Evolutionary conservation across 495 filamentous ascomycete species (phyloP).

Genomic region (Penicillium nucicola): DNA sequence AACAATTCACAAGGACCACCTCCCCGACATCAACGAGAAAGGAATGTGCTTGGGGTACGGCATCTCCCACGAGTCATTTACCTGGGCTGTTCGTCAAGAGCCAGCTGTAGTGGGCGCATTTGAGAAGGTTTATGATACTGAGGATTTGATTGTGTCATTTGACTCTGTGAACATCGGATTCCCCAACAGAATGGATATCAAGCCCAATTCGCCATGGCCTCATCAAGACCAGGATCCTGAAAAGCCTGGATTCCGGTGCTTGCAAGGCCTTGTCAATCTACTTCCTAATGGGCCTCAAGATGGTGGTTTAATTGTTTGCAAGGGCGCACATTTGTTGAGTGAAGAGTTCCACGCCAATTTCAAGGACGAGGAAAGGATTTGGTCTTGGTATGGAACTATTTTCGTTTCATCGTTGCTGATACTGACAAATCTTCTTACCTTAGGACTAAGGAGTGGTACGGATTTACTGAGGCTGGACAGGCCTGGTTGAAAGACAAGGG

Average conservation of each 20-base stretch:
- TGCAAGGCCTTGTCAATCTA: constrained; percentile 40
- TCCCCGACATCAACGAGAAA: constrained; percentile 34
- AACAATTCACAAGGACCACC: constrained; percentile 25
- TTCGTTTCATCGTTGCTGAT: constrained; percentile 6
- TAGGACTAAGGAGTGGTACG: constrained; percentile 30
- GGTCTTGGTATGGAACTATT: constrained; percentile 21
- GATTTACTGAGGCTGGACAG: constrained; percentile 23
- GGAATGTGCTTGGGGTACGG: constrained; percentile 33
- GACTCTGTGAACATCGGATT: constrained; percentile 33
- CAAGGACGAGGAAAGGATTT: constrained; percentile 23
- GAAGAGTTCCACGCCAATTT: constrained; percentile 27
- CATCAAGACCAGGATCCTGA: constrained; percentile 39
- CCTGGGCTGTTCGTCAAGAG: constrained; percentile 31
- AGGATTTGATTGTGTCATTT: constrained; percentile 37
- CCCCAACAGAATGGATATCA: constrained; percentile 23
- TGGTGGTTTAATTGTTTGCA: constrained; percentile 30
- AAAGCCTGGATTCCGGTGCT: constrained; percentile 34
- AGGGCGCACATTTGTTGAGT: constrained; percentile 22
- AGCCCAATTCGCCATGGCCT: constrained; percentile 34
- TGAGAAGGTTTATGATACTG: constrained; percentile 27
- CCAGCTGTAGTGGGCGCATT: constrained; percentile 33
- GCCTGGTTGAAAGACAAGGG: constrained; percentile 26
- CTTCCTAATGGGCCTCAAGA: constrained; percentile 34
- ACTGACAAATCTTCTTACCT: not conserved
- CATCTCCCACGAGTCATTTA: constrained; percentile 34